Base-by-base conservation (phyloP, 257 asterid genomes). In the Gynochthodes officinalis region DNA sequence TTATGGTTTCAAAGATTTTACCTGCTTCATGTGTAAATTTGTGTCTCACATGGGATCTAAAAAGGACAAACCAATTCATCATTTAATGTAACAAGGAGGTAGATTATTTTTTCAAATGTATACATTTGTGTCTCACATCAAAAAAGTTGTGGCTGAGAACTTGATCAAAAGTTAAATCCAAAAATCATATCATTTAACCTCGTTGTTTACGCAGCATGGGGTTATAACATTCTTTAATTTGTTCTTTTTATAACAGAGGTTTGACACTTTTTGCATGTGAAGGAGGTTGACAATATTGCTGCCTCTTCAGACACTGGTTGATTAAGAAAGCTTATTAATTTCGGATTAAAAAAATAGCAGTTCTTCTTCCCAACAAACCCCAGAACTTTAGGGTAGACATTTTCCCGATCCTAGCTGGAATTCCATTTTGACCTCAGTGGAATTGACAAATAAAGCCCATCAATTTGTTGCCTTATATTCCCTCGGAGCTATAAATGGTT, bases 231-330 rank as follows among this genome's bases (percentile, higher is more conserved):
- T 63, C n/a, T 8, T 0, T 37, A 2, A 4, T 7, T 1, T 35
- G 12, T 21, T 63, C 19, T 11, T n/a, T 32, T 61, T 5, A 7
- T 33, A 35, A 14, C 14, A 21, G 13, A 21, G 49, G 33, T 35
- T 33, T 37, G 23, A n/a, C 61, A 46, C 78, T 76, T 76, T 80
- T 61, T 68, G 81, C 89, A 82, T 81, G 89, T 84, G 86, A n/a
- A n/a, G n/a, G 84, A 81, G 83, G 78, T 84, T 82, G 87, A 80
- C 82, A 78, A 81, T 68, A 6, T 44, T 69, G 70, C 52, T 77
- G 67, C 75, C 75, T 66, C 81, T 70, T 42, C 13, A 28, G 69
- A 69, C 81, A 73, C 82, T 81, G 77, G 83, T 82, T 77, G 62
- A 68, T 69, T 69, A 54, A 42, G 13, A 58, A 58, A 57, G 32